Percentiles rank a stretch among this genome's conserved stretches.
Conservation (phyloP, 257 asterid species). For the Lithospermum erythrorhizon region DNA sequence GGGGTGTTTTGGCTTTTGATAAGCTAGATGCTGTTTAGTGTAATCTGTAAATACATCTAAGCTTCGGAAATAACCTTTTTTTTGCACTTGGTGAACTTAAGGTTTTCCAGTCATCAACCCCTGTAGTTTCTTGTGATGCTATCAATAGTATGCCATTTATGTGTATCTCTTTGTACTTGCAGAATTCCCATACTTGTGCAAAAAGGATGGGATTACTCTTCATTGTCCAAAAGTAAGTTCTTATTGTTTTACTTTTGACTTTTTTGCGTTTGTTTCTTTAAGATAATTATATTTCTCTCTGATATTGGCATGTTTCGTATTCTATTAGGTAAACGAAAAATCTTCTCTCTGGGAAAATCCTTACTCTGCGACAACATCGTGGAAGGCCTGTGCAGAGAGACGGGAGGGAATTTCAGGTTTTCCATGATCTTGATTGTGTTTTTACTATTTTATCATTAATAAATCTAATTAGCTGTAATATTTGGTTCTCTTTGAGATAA, state of each 20-base stretch:
- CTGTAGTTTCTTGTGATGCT: no score
- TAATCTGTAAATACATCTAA: neutral
- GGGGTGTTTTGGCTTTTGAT: neutral
- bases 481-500: neutral
- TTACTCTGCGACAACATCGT: slow-evolving; percentile 84
- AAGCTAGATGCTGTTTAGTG: neutral
- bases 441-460: neutral
- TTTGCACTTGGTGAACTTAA: neutral
- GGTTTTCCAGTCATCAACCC: neutral
- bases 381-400: slow-evolving; percentile 95
- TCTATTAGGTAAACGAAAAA: slow-evolving; percentile 71
- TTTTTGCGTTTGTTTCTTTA: slow-evolving; percentile 3
- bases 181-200: slow-evolving; percentile 95
- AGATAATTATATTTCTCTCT: neutral
- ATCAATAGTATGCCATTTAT: neutral
- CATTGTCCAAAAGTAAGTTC: slow-evolving; percentile 80
- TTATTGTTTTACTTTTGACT: neutral
- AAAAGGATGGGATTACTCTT: slow-evolving; percentile 82
- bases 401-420: slow-evolving; percentile 68
- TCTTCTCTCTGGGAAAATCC: slow-evolving; percentile 98
- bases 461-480: neutral
- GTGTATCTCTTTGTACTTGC: slow-evolving; percentile 5
- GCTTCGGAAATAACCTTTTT: neutral
- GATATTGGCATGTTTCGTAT: slow-evolving; percentile 6
- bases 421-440: neutral